phyloP scores from a whole-genome alignment of 2,329 filamentous ascomycete species.

The Alternaria novae-zelandiae region DNA sequence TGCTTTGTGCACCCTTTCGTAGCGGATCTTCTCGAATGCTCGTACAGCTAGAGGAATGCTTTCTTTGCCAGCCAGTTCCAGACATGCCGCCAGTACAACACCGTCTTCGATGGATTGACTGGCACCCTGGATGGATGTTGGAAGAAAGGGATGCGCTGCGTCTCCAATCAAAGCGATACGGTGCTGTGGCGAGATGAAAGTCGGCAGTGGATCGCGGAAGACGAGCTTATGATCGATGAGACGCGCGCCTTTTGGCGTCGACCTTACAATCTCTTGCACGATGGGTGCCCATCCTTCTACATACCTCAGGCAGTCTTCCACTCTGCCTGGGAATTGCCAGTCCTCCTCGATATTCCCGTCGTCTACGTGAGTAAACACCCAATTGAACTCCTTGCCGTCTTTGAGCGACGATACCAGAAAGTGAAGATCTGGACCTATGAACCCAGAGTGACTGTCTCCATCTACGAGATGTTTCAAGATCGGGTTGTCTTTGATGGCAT shows the following conservation, averaged over 20 bases:
- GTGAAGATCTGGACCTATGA: conserved; percentile 45
- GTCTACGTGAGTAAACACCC: conserved; percentile 50
- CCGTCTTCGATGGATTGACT: conserved; percentile 62
- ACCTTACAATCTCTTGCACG: conserved; percentile 40
- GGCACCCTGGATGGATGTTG: conserved; percentile 61
- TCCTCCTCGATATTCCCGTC: conserved; percentile 43
- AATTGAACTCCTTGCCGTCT: conserved; percentile 44
- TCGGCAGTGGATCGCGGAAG: conserved; percentile 60
- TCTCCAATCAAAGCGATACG: conserved; percentile 60
- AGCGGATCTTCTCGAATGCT: conserved; percentile 44
- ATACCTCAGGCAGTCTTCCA: conserved; percentile 42
- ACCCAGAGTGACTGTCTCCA: conserved; percentile 42
- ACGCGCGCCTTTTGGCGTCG: conserved; percentile 39
- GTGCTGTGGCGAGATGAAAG: conserved; percentile 58
- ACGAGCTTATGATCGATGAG: conserved; percentile 63
- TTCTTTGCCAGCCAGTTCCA: conserved; percentile 34
- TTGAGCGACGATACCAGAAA: conserved; percentile 46
- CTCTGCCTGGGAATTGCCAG: conserved; percentile 41
- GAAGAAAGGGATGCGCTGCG: conserved; percentile 61
- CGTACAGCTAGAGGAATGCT: conserved; percentile 31
- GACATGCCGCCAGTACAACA: conserved; percentile 34
- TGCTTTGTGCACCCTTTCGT: conserved; percentile 36
- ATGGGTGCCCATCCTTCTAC: conserved; percentile 41
- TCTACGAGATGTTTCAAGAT: conserved; percentile 41
- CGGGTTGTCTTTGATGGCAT: conserved; percentile 32